Base-by-base conservation (phyloP, 2,329 filamentous ascomycete genomes). In the Penicillium sp. region DNA sequence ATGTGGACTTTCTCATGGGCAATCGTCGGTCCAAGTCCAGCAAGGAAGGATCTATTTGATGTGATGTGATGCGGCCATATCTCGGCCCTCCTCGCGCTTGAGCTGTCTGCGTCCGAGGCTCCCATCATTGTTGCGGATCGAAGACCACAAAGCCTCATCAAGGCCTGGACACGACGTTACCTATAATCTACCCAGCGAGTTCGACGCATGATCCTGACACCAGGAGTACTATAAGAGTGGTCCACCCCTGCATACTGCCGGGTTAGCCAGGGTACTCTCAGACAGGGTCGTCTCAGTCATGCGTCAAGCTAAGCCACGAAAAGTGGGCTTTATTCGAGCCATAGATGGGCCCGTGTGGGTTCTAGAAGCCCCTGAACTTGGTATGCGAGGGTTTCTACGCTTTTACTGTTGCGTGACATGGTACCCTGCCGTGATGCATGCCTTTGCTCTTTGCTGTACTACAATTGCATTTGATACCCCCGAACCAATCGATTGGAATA, bases 1-100 rank as follows among this genome's bases (percentile, higher is more conserved):
- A 95, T 69, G 76, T 95, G 56, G 85, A 90, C 53, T 88, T 85
- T 62, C 62, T 86, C 48, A 75, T 80, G 60, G 76, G 79, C 56
- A 76, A 76, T 44, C 66, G 76, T 49, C 68, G 70, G 13, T 56
- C 57, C 6, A 62, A 52, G 28, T 21, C 24, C 12, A 10, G 46
- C 8, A 57, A 62, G 10, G 65, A 60, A 61, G 54, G 44, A 16
- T 44, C 50, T 12, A 42, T 63, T 28, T 62, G 53, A 59, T 53
- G 21, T 15, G 33, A 41, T 24, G 36, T 44, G 45, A 23, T 41
- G 9, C n/a, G n/a, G 15, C 2, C 13, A 15, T 8, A 15, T 4
- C 23, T 42, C 28, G 23, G 24, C 5, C 7, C 9, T n/a, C n/a
- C 28, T n/a, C 24, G 23, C 41, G 41, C 13, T 15, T 13, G 13